phyloP scores from a whole-genome alignment of 139 green algal species.

The Microglena sp. region DNA sequence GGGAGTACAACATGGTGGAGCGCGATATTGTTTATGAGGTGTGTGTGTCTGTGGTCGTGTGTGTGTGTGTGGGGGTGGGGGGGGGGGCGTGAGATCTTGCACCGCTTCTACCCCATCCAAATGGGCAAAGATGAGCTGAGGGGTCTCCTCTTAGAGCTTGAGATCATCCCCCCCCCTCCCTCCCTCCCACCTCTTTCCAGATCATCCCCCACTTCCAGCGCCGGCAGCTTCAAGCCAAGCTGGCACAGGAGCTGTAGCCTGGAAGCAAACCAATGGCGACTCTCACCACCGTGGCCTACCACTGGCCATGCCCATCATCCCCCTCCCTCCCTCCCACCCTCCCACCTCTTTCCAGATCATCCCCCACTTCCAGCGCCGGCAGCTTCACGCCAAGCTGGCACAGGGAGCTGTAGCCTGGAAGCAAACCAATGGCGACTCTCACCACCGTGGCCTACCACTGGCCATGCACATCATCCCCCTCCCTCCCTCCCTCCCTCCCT shows the following conservation, averaged over 20 bases:
- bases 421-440: constrained; percentile 31
- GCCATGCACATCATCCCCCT: no score
- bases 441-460: constrained; percentile 69
- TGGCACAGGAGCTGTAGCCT: constrained; percentile 36
- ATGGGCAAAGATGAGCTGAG: no score
- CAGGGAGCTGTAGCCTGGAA: constrained; percentile 15
- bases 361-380: constrained; percentile 45
- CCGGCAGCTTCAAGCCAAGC: constrained; percentile 47
- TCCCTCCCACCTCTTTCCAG: no score
- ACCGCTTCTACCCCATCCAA: no score
- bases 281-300: constrained; percentile 57
- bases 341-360: no score
- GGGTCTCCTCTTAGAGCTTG: constrained; percentile 26
- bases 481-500: no score
- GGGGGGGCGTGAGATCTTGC: no score
- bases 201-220: constrained; percentile 56
- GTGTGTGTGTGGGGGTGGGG: no score
- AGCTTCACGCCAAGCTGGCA: constrained; percentile 54
- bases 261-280: constrained; percentile 29
- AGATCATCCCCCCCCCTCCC: no score
- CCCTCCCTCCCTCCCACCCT: no score
- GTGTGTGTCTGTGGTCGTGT: no score
- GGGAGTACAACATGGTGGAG: constrained; percentile 54
- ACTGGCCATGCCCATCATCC: no score
- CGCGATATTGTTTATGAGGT: constrained; percentile 63